Conservation (phyloP, 371 early-diverging fungal genomes). For the Rhizopus sp. region DNA sequence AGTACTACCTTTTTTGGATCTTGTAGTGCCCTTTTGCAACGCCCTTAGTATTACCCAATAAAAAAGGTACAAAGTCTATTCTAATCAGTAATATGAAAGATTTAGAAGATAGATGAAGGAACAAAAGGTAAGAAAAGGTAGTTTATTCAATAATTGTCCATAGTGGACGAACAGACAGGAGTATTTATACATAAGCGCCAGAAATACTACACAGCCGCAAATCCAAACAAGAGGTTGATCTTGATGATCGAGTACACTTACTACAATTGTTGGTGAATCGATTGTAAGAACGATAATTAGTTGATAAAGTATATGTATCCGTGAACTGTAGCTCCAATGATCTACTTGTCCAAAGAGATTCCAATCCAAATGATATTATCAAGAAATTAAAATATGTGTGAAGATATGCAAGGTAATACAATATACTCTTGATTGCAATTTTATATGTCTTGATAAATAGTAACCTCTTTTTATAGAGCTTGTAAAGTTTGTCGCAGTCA, state of each 20-base stretch:
- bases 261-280: conserved; percentile 13
- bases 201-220: conserved; percentile 8
- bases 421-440: conserved; percentile 2
- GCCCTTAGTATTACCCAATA: neutral
- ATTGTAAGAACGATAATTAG: conserved; percentile 14
- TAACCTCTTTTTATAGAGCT: conserved; percentile 18
- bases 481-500: conserved; percentile 13
- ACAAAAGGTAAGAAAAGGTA: conserved; percentile 6
- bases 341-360: conserved; percentile 8
- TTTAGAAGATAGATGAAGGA: no score
- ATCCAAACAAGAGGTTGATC: conserved; percentile 11
- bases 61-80: neutral
- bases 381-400: conserved; percentile 13
- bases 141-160: conserved; percentile 4
- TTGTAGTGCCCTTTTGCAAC: neutral
- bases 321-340: conserved; percentile 9
- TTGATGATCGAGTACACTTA: conserved; percentile 11
- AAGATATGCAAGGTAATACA: conserved; percentile 19
- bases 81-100: neutral
- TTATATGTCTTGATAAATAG: conserved; percentile 8
- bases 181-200: neutral
- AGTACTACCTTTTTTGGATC: neutral
- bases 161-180: conserved; percentile 3
- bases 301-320: conserved; percentile 11
- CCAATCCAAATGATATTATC: conserved; percentile 11